Base-by-base conservation (phyloP, 2,329 filamentous ascomycete species). In the Verticillium nubilum region DNA sequence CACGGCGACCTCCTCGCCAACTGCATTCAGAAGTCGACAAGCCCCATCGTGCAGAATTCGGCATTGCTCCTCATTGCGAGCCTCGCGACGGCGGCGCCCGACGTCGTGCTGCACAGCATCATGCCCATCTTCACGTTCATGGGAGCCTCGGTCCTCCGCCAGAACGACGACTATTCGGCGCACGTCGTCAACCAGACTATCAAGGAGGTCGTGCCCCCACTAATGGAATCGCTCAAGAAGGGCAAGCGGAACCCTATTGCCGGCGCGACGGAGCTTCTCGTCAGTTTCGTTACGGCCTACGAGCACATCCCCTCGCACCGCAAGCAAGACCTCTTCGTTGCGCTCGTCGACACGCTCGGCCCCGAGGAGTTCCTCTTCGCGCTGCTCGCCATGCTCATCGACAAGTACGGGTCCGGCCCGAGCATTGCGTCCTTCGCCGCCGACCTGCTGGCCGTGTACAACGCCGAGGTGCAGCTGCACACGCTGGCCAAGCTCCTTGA, bases 101-200 rank as follows among this genome's bases (percentile, higher is more conserved):
- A 97, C 71, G 79, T 96, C 54, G 91, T 99, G 3, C 81, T 99
- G 60, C 94, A 99, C 75, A 97, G 92, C 67, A 91, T 99, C 58
- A 99, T 99, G 95, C 95, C 95, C 13, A 94, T 99, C 57, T 99
- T 99, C 76, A 98, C 95, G 0, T 97, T 98, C 71, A 97, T 98
- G 88, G 92, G 94, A 50, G 90, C 89, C 52, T 97, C 91, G 3
- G 88, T 97, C 23, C 82, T 99, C 56, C 88, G 91, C 55, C 94
- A 97, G 75, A 92, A 91, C 67, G 96, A 99, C 68, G 94, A 98
- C 67, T 98, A 97, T 76, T 98, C 95, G 25, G 92, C 93, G 13
- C 91, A 97, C 71, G 94, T 99, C 31, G 94, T 97, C 60, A 92
- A 96, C 67, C 92, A 92, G 78, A 98, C 95, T 1, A 93, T 99